Conservation (phyloP, 495 filamentous ascomycete genomes). For the Echria macrotheca region DNA sequence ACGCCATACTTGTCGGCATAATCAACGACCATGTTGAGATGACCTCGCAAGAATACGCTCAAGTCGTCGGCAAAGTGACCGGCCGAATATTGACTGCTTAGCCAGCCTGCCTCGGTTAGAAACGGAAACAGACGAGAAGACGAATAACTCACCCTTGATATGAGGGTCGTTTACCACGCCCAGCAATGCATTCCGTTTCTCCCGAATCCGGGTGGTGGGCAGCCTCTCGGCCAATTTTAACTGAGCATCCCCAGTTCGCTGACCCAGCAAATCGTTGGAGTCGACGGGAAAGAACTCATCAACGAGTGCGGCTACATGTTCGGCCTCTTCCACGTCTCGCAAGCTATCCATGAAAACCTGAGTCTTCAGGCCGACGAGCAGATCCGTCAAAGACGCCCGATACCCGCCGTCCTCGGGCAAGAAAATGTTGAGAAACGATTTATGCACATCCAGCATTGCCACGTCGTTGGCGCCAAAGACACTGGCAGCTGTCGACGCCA, state of each 20-base stretch:
- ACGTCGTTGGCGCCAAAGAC: constrained; percentile 82
- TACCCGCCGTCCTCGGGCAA: constrained; percentile 59
- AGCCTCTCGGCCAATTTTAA: constrained; percentile 68
- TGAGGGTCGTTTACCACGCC: constrained; percentile 53
- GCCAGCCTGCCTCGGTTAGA: constrained; percentile 36
- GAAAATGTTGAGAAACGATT: constrained; percentile 80
- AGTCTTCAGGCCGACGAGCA: constrained; percentile 82
- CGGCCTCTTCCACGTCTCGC: constrained; percentile 46
- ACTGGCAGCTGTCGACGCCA: constrained; percentile 78
- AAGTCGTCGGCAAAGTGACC: constrained; percentile 71
- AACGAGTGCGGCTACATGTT: constrained; percentile 59
- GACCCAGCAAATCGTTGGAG: constrained; percentile 58
- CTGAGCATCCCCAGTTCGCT: constrained; percentile 58
- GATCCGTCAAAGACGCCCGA: constrained; percentile 55
- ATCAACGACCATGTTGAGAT: constrained; percentile 60
- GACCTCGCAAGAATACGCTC: constrained; percentile 68
- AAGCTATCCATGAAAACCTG: constrained; percentile 75
- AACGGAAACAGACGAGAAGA: not conserved
- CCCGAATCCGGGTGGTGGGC: constrained; percentile 59
- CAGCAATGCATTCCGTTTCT: constrained; percentile 62
- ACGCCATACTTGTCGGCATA: constrained; percentile 38
- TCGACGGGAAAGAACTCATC: constrained; percentile 68
- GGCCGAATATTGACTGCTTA: constrained; percentile 76
- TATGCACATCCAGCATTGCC: constrained; percentile 74
- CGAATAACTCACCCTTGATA: constrained; percentile 37